These are phyloP conservation scores for Nadsonia fulvescens DNA, from an alignment of 805 yeast genomes.

Conservation along the genomic window DNA sequence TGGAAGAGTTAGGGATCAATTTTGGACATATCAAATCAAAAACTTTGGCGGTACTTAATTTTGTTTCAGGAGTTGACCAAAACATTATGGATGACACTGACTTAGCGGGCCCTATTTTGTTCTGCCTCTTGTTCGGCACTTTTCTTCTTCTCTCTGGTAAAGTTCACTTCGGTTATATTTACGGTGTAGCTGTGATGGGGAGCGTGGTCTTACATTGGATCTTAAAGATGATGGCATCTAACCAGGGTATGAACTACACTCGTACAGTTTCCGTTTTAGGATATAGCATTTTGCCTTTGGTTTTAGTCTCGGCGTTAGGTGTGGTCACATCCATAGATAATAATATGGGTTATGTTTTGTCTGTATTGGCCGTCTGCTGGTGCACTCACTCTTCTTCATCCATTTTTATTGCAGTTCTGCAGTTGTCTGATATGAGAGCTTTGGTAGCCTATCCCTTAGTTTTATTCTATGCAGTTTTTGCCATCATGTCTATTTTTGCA, in stretches of 20 bases:
- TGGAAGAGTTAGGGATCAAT: constrained; percentile 88
- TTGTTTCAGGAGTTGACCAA: constrained; percentile 44
- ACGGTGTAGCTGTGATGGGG: constrained; percentile 90
- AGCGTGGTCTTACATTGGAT: constrained; percentile 67
- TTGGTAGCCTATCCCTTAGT: constrained; percentile 86
- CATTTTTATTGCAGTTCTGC: constrained; percentile 71
- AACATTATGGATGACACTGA: constrained; percentile 80
- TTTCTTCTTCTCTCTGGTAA: constrained; percentile 71
- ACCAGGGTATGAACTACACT: constrained; percentile 25
- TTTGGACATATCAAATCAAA: constrained; percentile 56
- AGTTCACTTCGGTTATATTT: constrained; percentile 90
- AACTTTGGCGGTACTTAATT: constrained; percentile 74
- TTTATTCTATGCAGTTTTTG: constrained; percentile 84
- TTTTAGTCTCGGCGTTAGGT: constrained; percentile 53
- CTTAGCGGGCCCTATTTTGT: constrained; percentile 85
- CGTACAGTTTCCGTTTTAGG: constrained; percentile 87
- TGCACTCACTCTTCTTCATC: constrained; percentile 89
- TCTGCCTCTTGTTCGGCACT: constrained; percentile 74
- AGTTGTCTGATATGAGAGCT: constrained; percentile 68
- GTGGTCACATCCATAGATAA: constrained; percentile 55
- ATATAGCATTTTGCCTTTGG: constrained; percentile 82
- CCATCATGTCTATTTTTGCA: constrained; percentile 85
- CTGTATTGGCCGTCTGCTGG: constrained; percentile 62
- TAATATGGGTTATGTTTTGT: constrained; percentile 48
- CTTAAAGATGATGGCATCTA: constrained; percentile 65